Conservation (phyloP, 257 asterid species). For the Gentiana straminea region DNA sequence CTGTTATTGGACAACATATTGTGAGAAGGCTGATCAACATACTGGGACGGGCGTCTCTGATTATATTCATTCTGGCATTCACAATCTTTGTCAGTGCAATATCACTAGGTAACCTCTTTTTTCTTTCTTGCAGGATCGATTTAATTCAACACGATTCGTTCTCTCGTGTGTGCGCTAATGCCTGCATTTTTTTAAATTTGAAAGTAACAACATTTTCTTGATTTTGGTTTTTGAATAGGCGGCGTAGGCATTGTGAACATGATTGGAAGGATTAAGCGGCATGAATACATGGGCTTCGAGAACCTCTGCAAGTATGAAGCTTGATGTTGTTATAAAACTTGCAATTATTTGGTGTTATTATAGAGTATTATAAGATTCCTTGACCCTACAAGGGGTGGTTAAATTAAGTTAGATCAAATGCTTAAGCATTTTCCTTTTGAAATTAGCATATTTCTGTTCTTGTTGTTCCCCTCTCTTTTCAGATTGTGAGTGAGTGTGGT, state of each 20-base stretch:
- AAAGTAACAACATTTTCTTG: background rate
- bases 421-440: too few species aligned
- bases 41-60: slow-evolving; percentile 85
- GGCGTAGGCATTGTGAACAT: slow-evolving; percentile 92
- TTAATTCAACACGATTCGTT: background rate
- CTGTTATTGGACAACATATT: slow-evolving; percentile 73
- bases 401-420: too few species aligned
- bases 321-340: slow-evolving; percentile 3
- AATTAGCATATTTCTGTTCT: too few species aligned
- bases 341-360: too few species aligned
- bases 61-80: slow-evolving; percentile 77
- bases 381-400: too few species aligned
- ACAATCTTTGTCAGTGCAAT: slow-evolving; percentile 91
- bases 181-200: background rate
- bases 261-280: slow-evolving; percentile 61
- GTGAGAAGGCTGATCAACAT: slow-evolving; percentile 57
- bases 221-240: slow-evolving; percentile 31
- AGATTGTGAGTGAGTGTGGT: too few species aligned
- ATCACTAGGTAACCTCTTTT: slow-evolving; percentile 52
- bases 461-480: too few species aligned
- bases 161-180: background rate
- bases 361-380: too few species aligned
- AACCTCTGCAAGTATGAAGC: slow-evolving; percentile 69
- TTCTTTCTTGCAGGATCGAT: background rate
- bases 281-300: slow-evolving; percentile 93